A percentile compares a stretch with the other conserved stretches of the same genome.
These are phyloP conservation scores for Moesziomyces sp. DNA, from an alignment of 1,284 basidiomycete genomes.

Conservation along the genomic window DNA sequence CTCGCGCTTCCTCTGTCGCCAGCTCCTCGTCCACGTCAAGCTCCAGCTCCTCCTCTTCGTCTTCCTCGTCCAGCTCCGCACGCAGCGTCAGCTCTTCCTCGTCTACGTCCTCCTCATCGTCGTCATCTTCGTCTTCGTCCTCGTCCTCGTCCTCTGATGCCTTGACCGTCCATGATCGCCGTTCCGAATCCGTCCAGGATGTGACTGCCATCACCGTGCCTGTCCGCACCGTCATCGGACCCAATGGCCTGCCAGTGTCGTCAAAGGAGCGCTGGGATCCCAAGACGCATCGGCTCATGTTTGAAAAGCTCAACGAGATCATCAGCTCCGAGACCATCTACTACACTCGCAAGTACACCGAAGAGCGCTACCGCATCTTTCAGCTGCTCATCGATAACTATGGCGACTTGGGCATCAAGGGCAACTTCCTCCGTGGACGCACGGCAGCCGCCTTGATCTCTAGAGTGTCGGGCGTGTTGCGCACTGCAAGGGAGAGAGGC, in stretches of 20 bases:
- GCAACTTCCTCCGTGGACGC: constrained; percentile 36
- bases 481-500: constrained; percentile 27
- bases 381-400: constrained; percentile 38
- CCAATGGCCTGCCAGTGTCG: constrained; percentile 29
- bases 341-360: constrained; percentile 35
- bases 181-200: constrained; percentile 36
- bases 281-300: constrained; percentile 42
- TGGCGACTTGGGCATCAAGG: constrained; percentile 37
- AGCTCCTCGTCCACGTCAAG: constrained; percentile 14
- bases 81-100: constrained; percentile 4
- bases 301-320: constrained; percentile 49
- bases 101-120: constrained; percentile 11
- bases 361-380: constrained; percentile 40
- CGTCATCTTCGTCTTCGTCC: constrained; percentile 6
- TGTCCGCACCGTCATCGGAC: constrained; percentile 25
- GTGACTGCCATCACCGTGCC: constrained; percentile 29
- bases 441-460: constrained; percentile 36
- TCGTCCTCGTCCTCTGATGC: constrained; percentile 9
- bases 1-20: constrained; percentile 8
- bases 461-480: constrained; percentile 26
- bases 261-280: constrained; percentile 44
- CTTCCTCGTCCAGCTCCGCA: constrained; percentile 4
- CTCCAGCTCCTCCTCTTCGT: constrained; percentile 12
- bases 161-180: constrained; percentile 1
- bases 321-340: constrained; percentile 30